Percentiles rank a stretch among this genome's conserved stretches.
Conservation (phyloP, 306 rosid genomes). For the Cicer pinnatifidum region DNA sequence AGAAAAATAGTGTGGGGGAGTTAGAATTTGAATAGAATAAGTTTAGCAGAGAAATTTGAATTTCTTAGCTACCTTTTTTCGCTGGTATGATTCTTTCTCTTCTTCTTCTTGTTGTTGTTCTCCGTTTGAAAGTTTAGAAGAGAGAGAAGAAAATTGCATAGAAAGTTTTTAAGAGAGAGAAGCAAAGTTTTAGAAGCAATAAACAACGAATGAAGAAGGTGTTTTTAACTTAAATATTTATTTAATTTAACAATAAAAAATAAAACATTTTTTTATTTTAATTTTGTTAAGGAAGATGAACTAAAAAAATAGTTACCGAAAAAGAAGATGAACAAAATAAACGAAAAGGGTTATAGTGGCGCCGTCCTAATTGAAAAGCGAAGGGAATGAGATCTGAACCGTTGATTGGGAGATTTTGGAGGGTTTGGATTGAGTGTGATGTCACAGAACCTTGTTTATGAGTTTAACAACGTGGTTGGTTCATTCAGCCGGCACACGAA, state of each 20-base stretch:
- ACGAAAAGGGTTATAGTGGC: slow-evolving; percentile 34
- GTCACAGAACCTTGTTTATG: slow-evolving; percentile 45
- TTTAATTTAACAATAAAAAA: slow-evolving; percentile 5
- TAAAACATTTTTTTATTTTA: neutral
- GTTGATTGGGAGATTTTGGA: slow-evolving; percentile 45
- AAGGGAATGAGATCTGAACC: slow-evolving; percentile 40
- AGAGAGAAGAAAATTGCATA: slow-evolving; percentile 39
- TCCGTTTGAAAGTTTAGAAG: slow-evolving; percentile 44
- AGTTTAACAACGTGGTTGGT: slow-evolving; percentile 31
- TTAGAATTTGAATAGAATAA: neutral
- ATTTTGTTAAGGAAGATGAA: slow-evolving; percentile 37
- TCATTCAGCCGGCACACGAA: slow-evolving; percentile 46
- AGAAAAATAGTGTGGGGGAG: neutral
- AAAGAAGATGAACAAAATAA: neutral
- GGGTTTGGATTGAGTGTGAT: slow-evolving; percentile 47
- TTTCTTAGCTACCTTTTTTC: slow-evolving; percentile 47
- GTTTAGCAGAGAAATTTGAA: slow-evolving; percentile 32
- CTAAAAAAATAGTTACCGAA: slow-evolving; percentile 5
- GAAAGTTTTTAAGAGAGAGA: slow-evolving; percentile 40
- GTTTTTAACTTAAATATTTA: slow-evolving; percentile 15
- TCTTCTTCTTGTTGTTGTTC: neutral
- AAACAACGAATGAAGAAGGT: slow-evolving; percentile 40
- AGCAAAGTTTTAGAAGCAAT: slow-evolving; percentile 50
- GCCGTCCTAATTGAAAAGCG: slow-evolving; percentile 59
- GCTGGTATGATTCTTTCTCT: slow-evolving; percentile 6